These are phyloP conservation scores for Backusella westeae DNA, from an alignment of 192 early-diverging fungal species.

Conservation along the genomic window DNA sequence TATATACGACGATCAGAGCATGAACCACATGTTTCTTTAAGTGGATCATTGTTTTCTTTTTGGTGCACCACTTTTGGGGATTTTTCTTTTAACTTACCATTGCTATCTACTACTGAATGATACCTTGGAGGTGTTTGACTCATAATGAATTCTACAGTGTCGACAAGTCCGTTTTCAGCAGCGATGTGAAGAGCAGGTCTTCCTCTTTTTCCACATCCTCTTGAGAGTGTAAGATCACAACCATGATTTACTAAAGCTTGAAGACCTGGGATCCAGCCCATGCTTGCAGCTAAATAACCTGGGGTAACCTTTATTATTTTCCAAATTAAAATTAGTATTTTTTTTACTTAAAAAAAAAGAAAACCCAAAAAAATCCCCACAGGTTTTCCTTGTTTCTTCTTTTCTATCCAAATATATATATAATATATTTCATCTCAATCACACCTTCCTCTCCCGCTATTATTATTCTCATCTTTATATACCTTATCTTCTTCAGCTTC, in stretches of 20 bases:
- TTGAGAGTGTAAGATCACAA: conserved; percentile 19
- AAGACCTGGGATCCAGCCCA: conserved; percentile 34
- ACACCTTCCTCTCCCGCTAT: not conserved
- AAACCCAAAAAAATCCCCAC: too few species aligned
- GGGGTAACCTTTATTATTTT: conserved; percentile 20
- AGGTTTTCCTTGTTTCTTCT: not conserved
- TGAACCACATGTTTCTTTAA: not conserved
- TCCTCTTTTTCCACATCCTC: conserved; percentile 18
- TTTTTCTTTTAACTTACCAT: conserved; percentile 10
- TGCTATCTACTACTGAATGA: conserved; percentile 10
- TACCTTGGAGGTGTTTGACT: conserved; percentile 10
- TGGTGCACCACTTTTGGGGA: not conserved
- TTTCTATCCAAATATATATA: not conserved
- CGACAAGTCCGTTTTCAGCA: conserved; percentile 17
- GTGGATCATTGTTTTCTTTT: not conserved
- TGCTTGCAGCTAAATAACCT: conserved; percentile 33
- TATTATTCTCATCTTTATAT: not conserved
- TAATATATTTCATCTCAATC: not conserved
- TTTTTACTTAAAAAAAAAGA: too few species aligned
- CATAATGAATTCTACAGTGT: conserved; percentile 20
- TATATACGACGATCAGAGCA: not conserved
- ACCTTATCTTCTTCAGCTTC: conserved; percentile 33
- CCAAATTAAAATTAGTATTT: not conserved
- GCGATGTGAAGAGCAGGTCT: conserved; percentile 34
- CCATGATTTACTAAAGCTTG: conserved; percentile 30